Percentiles rank a stretch among this genome's conserved stretches.
Evolutionary conservation across 768 basidiomycete species (phyloP).

Genomic region (Hygrophorus russula): DNA sequence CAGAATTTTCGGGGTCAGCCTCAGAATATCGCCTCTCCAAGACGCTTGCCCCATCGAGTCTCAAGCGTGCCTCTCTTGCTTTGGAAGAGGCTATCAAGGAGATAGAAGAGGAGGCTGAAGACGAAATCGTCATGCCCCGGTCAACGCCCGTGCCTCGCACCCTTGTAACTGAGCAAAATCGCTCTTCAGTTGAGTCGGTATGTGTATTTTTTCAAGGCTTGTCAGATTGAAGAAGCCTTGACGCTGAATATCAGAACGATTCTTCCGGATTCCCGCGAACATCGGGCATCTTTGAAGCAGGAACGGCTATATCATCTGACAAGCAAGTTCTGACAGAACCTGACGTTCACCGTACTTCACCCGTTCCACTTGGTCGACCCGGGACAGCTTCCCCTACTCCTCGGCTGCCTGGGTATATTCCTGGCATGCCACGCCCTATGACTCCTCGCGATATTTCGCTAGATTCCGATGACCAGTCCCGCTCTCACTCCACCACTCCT

Average conservation of each 20-base stretch:
- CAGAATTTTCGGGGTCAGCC: slow-evolving; percentile 24
- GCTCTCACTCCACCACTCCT: slow-evolving; percentile 67
- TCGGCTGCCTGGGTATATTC: slow-evolving; percentile 72
- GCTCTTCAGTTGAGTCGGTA: slow-evolving; percentile 15
- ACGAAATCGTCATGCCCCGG: slow-evolving; percentile 68
- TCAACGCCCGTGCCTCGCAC: slow-evolving; percentile 37
- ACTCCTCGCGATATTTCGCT: slow-evolving; percentile 59
- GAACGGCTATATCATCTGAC: slow-evolving; percentile 64
- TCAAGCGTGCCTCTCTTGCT: slow-evolving; percentile 62
- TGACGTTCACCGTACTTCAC: slow-evolving; percentile 45
- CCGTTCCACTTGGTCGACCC: slow-evolving; percentile 20
- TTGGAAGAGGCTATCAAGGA: slow-evolving; percentile 69
- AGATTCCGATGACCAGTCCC: slow-evolving; percentile 54
- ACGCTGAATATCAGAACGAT: neutral
- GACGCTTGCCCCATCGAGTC: slow-evolving; percentile 35
- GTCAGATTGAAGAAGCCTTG: neutral
- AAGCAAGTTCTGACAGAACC: slow-evolving; percentile 35
- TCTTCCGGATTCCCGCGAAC: slow-evolving; percentile 23
- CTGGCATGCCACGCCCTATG: slow-evolving; percentile 87
- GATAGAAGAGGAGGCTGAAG: slow-evolving; percentile 67
- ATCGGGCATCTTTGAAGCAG: slow-evolving; percentile 41
- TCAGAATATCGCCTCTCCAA: slow-evolving; percentile 38
- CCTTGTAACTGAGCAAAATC: slow-evolving; percentile 2
- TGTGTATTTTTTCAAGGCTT: slow-evolving; percentile 10
- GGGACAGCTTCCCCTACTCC: slow-evolving; percentile 29